phyloP scores from a whole-genome alignment of 257 asterid species.

The Solanum raphanifolium region DNA sequence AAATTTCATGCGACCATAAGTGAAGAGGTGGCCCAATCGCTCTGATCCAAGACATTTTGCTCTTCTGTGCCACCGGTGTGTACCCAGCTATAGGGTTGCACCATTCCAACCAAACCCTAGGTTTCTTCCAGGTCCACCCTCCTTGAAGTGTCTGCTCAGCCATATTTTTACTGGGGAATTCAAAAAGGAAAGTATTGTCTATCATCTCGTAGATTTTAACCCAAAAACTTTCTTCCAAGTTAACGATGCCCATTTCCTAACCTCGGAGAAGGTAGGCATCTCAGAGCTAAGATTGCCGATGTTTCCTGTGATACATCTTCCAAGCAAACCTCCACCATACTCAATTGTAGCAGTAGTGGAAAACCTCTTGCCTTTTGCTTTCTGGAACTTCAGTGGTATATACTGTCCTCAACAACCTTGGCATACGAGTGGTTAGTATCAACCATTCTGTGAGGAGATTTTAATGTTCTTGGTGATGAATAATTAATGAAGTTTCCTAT shows the following conservation, averaged over 20 bases:
- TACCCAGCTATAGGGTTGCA: background rate
- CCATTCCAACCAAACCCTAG: background rate
- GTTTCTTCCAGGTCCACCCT: background rate
- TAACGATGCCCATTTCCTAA: background rate
- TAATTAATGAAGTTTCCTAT: background rate
- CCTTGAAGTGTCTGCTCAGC: background rate
- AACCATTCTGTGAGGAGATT: background rate
- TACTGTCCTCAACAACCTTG: background rate
- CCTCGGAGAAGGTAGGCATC: background rate
- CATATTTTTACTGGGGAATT: background rate
- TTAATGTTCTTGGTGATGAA: too few species aligned
- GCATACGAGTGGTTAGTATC: background rate
- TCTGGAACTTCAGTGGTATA: background rate
- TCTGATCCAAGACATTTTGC: background rate
- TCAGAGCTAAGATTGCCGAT: background rate
- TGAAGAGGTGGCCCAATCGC: background rate
- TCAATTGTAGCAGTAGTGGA: background rate
- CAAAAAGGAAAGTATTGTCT: background rate
- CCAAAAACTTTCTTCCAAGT: background rate
- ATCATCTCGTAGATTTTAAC: background rate
- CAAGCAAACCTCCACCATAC: background rate
- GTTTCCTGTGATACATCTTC: background rate
- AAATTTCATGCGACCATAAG: background rate
- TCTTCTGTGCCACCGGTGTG: background rate
- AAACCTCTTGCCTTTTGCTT: too few species aligned